Conservation (phyloP, 2,329 filamentous ascomycete species). For the Ophiostoma angusticollis region DNA sequence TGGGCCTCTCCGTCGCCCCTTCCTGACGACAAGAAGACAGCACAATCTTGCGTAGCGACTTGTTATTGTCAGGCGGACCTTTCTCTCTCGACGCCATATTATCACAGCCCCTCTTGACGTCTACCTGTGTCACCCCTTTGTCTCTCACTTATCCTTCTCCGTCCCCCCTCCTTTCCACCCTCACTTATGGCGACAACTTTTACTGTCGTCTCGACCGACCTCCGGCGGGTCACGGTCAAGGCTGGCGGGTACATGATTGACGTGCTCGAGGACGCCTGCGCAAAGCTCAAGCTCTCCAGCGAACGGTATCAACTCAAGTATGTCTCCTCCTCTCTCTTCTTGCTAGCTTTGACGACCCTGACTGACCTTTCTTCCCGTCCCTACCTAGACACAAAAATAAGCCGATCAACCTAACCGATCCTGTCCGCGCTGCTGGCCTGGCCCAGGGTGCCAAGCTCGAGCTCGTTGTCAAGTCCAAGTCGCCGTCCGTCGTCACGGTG, state of each 20-base stretch:
- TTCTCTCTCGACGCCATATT: too few species aligned
- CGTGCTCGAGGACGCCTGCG: slow-evolving; percentile 75
- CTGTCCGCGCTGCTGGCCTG: slow-evolving; percentile 73
- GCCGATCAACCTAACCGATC: slow-evolving; percentile 69
- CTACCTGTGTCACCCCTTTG: too few species aligned
- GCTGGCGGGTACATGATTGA: slow-evolving; percentile 73
- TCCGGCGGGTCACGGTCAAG: slow-evolving; percentile 69
- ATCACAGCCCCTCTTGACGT: too few species aligned
- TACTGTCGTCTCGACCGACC: slow-evolving; percentile 69
- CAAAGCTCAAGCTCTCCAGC: slow-evolving; percentile 60
- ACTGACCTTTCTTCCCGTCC: background rate
- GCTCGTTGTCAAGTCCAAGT: slow-evolving; percentile 75
- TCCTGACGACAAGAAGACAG: too few species aligned
- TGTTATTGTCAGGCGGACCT: too few species aligned
- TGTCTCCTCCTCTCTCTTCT: too few species aligned
- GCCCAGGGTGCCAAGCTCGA: slow-evolving; percentile 81
- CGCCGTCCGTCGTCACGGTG: slow-evolving; percentile 73
- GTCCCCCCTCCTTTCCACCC: background rate
- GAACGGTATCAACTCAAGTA: slow-evolving; percentile 75
- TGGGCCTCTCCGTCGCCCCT: too few species aligned
- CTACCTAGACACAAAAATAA: slow-evolving; percentile 63
- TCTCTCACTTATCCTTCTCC: background rate
- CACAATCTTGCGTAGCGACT: too few species aligned
- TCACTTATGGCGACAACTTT: slow-evolving; percentile 70
- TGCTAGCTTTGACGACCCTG: too few species aligned